A percentile compares a stretch with the other conserved stretches of the same genome.
phyloP scores from a whole-genome alignment of 1,284 basidiomycete species.

The Cystobasidium pallidum region DNA sequence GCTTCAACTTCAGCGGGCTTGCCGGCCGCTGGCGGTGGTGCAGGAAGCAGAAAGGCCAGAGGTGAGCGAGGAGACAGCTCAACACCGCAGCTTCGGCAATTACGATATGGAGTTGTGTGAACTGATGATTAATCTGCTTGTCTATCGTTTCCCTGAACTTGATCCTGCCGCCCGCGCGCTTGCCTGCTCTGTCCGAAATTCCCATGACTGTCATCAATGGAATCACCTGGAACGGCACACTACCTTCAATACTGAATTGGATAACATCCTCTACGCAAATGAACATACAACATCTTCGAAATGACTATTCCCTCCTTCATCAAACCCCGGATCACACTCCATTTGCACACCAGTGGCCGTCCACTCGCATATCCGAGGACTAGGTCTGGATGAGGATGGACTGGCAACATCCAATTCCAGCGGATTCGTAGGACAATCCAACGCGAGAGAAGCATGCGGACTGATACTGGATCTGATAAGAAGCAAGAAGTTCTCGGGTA shows the following conservation, averaged over 20 bases:
- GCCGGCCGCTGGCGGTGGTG: slow-evolving; percentile 33
- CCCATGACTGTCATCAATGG: not conserved
- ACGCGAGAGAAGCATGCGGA: slow-evolving; percentile 90
- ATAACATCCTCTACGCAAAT: no score
- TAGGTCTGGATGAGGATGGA: slow-evolving; percentile 86
- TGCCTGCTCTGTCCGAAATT: not conserved
- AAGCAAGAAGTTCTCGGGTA: slow-evolving; percentile 86
- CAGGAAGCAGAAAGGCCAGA: slow-evolving; percentile 36
- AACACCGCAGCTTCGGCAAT: not conserved
- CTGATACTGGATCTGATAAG: slow-evolving; percentile 89
- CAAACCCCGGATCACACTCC: no score
- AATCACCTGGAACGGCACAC: no score
- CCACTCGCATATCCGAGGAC: slow-evolving; percentile 93
- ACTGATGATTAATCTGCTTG: no score
- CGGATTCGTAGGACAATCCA: slow-evolving; percentile 88
- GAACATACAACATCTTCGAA: not conserved
- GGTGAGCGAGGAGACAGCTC: slow-evolving; percentile 9
- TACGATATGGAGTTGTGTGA: not conserved
- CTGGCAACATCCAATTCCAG: slow-evolving; percentile 71
- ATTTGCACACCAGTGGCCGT: slow-evolving; percentile 75
- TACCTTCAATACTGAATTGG: no score
- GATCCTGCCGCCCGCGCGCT: no score
- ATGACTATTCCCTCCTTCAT: no score
- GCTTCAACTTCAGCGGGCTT: slow-evolving; percentile 20
- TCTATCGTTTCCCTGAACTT: not conserved